Base-by-base conservation (phyloP, 1,139 yeast species). In the Candida sojae region DNA sequence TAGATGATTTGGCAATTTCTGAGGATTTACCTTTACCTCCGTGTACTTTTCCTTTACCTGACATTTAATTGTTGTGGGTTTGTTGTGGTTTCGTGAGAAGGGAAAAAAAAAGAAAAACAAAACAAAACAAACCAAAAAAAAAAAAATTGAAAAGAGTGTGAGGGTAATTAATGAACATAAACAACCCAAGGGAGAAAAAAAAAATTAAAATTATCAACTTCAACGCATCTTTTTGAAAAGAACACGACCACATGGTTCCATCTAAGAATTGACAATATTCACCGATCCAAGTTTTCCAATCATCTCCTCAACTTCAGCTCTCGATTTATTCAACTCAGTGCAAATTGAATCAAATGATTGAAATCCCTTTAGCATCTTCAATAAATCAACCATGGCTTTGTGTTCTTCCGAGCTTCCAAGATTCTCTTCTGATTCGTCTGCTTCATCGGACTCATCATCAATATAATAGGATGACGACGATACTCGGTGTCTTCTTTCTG, bases 1-100 rank as follows among this genome's bases (percentile, higher is more conserved):
- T 83, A 55, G 89, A 75, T 30, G 70, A 65, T 71, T 88, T 82
- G 54, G 80, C 73, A 50, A 85, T 79, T 56, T 76, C 80, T 47
- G 96, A 88, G 43, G 96, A 88, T 64, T 91, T 91, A 57, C 97
- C 97, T 71, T 91, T 91, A 65, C 97, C 97, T 63, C 97, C 97
- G 74, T 92, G 96, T 56, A 88, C 96, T 82, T 92, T 92, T 60
- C 97, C 97, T 62, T 75, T 75, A 48, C 80, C 80, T 50, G 96
- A 88, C 97, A 91, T 91, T 40, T 10, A 17, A 12, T 38, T 39
- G 28, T 11, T 32, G 23, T 25, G 43, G 31, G 37, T 40, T 40
- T 47, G 50, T 44, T 44, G 48, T 44, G 50, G 47, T 46, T 50
- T 47, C 45, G 46, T 17, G 36, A 43, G 44, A 44, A 48, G 41